Percentiles rank a stretch among this genome's conserved stretches.
phyloP scores from a whole-genome alignment of 2,329 filamentous ascomycete genomes.

The Fusarium scirpi region DNA sequence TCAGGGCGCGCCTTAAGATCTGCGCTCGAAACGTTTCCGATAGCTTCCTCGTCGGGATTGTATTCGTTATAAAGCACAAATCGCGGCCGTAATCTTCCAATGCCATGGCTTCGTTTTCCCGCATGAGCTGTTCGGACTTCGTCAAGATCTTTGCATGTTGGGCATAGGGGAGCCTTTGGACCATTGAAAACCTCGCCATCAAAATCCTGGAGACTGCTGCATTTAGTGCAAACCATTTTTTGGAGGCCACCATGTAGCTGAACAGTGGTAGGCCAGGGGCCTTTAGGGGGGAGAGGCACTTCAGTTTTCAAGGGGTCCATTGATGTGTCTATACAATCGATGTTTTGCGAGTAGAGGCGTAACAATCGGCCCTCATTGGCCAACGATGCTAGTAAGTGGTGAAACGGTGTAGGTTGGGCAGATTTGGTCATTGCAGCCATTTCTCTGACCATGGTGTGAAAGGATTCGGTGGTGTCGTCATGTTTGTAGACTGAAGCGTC shows the following conservation, averaged over 20 bases:
- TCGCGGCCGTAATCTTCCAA: slow-evolving; percentile 87
- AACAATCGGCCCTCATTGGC: slow-evolving; percentile 88
- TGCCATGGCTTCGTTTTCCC: slow-evolving; percentile 92
- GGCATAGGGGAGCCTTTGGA: slow-evolving; percentile 84
- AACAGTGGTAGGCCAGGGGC: slow-evolving; percentile 92
- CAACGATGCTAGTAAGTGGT: slow-evolving; percentile 91
- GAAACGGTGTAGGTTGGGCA: slow-evolving; percentile 87
- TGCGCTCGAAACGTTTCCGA: slow-evolving; percentile 87
- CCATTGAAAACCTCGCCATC: slow-evolving; percentile 84
- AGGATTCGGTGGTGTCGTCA: slow-evolving; percentile 86
- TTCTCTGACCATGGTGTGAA: slow-evolving; percentile 95
- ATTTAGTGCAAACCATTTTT: slow-evolving; percentile 98
- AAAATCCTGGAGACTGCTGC: slow-evolving; percentile 80
- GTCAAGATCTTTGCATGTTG: slow-evolving; percentile 79
- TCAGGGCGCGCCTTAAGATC: slow-evolving; percentile 89
- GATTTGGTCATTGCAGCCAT: slow-evolving; percentile 82
- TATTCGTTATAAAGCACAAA: slow-evolving; percentile 98
- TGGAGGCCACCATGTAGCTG: slow-evolving; percentile 93
- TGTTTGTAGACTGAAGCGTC: slow-evolving; percentile 98
- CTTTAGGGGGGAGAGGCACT: slow-evolving; percentile 84
- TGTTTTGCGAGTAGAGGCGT: slow-evolving; percentile 95
- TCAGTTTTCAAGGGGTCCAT: slow-evolving; percentile 83
- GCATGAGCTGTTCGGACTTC: slow-evolving; percentile 78
- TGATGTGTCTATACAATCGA: slow-evolving; percentile 92
- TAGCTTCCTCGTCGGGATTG: slow-evolving; percentile 96